Conservation (phyloP, 108 stramenopile genomes). For the Aurantiochytrium sp. region DNA sequence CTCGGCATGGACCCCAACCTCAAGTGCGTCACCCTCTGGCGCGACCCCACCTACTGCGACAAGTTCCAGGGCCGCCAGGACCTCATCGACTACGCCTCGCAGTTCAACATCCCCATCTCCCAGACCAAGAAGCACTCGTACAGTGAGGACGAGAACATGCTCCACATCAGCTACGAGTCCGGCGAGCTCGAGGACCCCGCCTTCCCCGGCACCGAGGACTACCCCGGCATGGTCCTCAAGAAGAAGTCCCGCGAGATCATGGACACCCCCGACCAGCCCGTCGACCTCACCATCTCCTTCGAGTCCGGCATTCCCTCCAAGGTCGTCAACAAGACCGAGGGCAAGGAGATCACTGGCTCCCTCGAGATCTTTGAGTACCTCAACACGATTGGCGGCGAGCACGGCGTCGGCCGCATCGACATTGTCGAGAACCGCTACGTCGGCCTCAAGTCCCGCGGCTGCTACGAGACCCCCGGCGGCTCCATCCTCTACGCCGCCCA, state of each 20-base stretch:
- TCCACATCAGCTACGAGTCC: slow-evolving; percentile 94
- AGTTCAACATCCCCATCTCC: slow-evolving; percentile 82
- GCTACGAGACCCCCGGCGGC: slow-evolving; percentile 97
- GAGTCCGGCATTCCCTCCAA: slow-evolving; percentile 83
- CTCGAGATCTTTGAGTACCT: slow-evolving; percentile 90
- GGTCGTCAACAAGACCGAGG: slow-evolving; percentile 79
- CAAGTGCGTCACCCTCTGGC: slow-evolving; percentile 91
- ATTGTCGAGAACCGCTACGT: slow-evolving; percentile 99
- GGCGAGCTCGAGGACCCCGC: slow-evolving; percentile 75
- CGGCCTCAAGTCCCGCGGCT: slow-evolving; percentile 96
- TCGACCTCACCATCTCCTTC: slow-evolving; percentile 75
- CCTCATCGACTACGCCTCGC: slow-evolving; percentile 86
- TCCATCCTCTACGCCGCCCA: slow-evolving; percentile 87
- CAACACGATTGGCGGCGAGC: slow-evolving; percentile 89
- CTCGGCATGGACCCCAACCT: slow-evolving; percentile 88
- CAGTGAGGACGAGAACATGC: slow-evolving; percentile 95
- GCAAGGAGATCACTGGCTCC: slow-evolving; percentile 72
- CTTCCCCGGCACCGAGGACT: neutral
- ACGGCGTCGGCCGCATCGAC: slow-evolving; percentile 94
- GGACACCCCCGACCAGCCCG: slow-evolving; percentile 72
- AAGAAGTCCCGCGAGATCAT: slow-evolving; percentile 56
- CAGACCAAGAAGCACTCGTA: slow-evolving; percentile 78
- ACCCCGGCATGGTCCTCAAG: slow-evolving; percentile 31
- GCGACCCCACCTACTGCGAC: slow-evolving; percentile 66
- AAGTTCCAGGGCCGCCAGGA: slow-evolving; percentile 68